Percentiles rank a stretch among this genome's conserved stretches.
Evolutionary conservation across 441 rosid species (phyloP).

Genomic region (Melastoma candidum): DNA sequence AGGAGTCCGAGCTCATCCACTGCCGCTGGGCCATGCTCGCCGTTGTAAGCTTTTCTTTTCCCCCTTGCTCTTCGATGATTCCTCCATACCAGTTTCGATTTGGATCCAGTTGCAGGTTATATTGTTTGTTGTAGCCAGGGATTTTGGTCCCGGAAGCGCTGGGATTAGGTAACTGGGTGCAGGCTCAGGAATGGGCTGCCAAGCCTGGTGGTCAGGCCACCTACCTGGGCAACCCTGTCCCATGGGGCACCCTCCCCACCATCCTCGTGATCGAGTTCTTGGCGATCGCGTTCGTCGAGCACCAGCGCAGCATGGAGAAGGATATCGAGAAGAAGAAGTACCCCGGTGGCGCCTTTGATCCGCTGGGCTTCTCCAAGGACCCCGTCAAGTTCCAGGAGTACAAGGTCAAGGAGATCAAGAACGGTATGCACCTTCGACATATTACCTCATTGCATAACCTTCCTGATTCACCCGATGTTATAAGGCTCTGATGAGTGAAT

Average conservation of each 20-base stretch:
- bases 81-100: background rate
- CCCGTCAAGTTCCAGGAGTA: slow-evolving; percentile 80
- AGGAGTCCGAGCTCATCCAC: slow-evolving; percentile 89
- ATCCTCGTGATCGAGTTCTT: slow-evolving; percentile 80
- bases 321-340: slow-evolving; percentile 92
- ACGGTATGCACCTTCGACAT: slow-evolving; percentile 23
- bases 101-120: background rate
- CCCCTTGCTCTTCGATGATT: background rate
- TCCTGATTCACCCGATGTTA: too few species aligned
- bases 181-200: slow-evolving; percentile 98
- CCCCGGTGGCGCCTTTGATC: slow-evolving; percentile 97
- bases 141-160: slow-evolving; percentile 82
- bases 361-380: slow-evolving; percentile 96
- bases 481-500: background rate
- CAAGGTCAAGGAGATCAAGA: slow-evolving; percentile 74
- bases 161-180: slow-evolving; percentile 94
- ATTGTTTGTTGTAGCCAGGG: slow-evolving; percentile 60
- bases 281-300: slow-evolving; percentile 84
- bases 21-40: slow-evolving; percentile 99
- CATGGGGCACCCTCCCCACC: slow-evolving; percentile 94
- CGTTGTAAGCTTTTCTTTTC: slow-evolving; percentile 51
- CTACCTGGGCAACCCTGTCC: slow-evolving; percentile 89
- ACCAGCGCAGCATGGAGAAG: slow-evolving; percentile 99
- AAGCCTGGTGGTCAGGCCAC: slow-evolving; percentile 94
- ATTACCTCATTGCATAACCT: background rate